phyloP scores from a whole-genome alignment of 306 rosid genomes.

The Prunus kanzakura region DNA sequence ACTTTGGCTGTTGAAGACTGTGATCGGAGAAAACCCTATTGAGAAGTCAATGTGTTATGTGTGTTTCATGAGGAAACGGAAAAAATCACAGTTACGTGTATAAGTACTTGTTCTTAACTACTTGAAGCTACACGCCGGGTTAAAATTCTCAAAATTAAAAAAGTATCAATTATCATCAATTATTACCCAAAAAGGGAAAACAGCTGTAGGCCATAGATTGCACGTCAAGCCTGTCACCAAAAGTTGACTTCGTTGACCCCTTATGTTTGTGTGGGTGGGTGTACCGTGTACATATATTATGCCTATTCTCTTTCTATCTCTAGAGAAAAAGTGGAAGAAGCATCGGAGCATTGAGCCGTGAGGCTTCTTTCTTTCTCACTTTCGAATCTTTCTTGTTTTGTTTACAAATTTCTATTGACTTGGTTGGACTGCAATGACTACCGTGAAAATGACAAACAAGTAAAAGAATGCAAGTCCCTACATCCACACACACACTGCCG shows the following conservation, averaged over 20 bases:
- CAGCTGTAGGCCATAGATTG: neutral
- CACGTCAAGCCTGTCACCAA: neutral
- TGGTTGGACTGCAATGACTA: constrained; percentile 28
- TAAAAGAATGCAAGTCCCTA: neutral
- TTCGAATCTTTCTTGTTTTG: constrained; percentile 21
- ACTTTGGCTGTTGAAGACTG: too few relatives aligned
- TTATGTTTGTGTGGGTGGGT: neutral
- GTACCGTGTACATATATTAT: neutral
- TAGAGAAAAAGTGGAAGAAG: neutral
- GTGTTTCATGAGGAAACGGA: too few relatives aligned
- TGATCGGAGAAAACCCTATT: too few relatives aligned
- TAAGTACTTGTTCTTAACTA: too few relatives aligned
- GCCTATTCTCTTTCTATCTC: neutral
- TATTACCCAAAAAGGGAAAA: neutral
- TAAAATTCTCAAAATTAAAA: too few relatives aligned
- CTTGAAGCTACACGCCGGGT: fast-evolving
- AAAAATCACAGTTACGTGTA: too few relatives aligned
- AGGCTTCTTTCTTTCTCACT: neutral
- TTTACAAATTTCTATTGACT: neutral
- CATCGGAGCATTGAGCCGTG: neutral
- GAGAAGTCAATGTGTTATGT: too few relatives aligned
- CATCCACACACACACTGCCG: neutral
- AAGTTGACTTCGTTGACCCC: constrained; percentile 1
- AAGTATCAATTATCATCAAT: neutral
- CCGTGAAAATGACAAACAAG: constrained; percentile 25